Evolutionary conservation across 495 filamentous ascomycete species (phyloP).

Genomic region (Hypoxylon subgilvum): DNA sequence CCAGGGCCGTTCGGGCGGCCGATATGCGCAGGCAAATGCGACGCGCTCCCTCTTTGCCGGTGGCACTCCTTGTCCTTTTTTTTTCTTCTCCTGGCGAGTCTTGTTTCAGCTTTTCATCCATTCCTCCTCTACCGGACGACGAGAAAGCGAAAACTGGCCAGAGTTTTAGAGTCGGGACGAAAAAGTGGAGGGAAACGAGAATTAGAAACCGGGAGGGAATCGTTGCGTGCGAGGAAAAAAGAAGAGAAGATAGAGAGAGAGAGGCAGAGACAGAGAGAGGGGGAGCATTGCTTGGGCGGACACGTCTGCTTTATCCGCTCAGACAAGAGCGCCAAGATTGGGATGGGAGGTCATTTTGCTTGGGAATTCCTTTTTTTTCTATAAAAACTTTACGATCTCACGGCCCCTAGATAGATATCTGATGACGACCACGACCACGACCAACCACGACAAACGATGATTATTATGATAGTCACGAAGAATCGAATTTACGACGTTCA

Average conservation of each 20-base stretch:
- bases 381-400: constrained; percentile 37
- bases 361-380: neutral
- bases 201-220: constrained; percentile 17
- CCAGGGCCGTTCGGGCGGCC: constrained; percentile 19
- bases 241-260: constrained; percentile 24
- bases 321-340: no score
- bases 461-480: constrained; percentile 34
- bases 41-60: neutral
- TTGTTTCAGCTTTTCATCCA: constrained; percentile 11
- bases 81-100: constrained; percentile 12
- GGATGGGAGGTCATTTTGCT: no score
- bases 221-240: constrained; percentile 9
- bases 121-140: constrained; percentile 32
- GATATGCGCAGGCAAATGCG: constrained; percentile 12
- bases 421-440: constrained; percentile 20
- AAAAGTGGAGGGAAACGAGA: constrained; percentile 15
- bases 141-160: constrained; percentile 34
- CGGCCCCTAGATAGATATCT: constrained; percentile 29
- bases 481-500: constrained; percentile 38
- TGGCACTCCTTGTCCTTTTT: neutral
- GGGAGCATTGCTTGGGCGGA: constrained; percentile 20
- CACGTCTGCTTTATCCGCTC: no score
- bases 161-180: constrained; percentile 27
- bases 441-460: neutral
- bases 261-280: no score